These are phyloP conservation scores for Exidia glandulosa DNA, from an alignment of 768 basidiomycete genomes.

Conservation along the genomic window DNA sequence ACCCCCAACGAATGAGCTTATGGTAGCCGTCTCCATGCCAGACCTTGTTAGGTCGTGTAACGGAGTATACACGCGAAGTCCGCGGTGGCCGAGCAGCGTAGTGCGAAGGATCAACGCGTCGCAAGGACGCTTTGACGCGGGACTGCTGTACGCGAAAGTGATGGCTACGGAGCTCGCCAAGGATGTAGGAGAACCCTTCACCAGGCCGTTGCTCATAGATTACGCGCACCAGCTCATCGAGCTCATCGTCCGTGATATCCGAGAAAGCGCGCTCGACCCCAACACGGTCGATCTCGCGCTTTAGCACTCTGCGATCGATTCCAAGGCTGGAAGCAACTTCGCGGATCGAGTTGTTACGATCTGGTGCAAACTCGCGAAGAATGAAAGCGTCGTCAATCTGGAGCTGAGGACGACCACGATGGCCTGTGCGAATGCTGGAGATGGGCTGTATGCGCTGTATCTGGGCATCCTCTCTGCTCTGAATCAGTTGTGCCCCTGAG, in stretches of 20 bases:
- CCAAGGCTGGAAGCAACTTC: background rate
- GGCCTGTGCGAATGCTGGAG: background rate
- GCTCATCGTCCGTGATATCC: background rate
- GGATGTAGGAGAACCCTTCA: background rate
- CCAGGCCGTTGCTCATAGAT: background rate
- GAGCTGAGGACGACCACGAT: background rate
- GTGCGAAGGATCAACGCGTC: background rate
- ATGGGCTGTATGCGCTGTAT: too few relatives aligned
- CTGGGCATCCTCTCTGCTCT: too few relatives aligned
- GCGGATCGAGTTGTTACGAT: too few relatives aligned
- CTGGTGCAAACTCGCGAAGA: too few relatives aligned
- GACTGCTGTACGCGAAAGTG: background rate
- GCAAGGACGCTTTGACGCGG: background rate
- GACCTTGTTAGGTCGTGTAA: constrained; percentile 2
- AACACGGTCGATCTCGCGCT: background rate
- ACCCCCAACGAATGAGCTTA: constrained; percentile 7
- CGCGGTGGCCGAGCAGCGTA: background rate
- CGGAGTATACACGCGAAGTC: constrained; percentile 4
- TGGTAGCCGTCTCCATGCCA: constrained; percentile 12
- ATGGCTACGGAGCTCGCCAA: background rate
- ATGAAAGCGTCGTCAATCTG: background rate
- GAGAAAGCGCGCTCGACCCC: background rate
- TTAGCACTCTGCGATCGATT: background rate
- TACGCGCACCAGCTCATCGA: background rate
- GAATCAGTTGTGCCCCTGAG: too few relatives aligned